Evolutionary conservation across 1,284 basidiomycete genomes (phyloP).

Genomic region (Mycena sp.): DNA sequence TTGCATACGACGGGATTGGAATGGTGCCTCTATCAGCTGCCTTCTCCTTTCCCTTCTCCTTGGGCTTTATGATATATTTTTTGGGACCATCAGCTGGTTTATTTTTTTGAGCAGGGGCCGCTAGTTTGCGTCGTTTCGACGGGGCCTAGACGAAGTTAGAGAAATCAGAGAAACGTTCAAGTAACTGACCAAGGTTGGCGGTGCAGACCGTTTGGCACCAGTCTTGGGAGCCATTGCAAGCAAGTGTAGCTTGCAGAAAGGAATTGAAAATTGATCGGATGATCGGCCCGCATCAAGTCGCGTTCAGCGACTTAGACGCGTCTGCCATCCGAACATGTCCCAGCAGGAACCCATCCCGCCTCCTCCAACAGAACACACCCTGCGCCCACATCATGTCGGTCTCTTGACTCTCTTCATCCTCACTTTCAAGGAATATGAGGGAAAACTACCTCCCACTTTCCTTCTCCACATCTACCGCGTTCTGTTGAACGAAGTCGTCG

Average conservation of each 20-base stretch:
- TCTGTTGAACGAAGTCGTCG: constrained; percentile 70
- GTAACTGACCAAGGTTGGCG: constrained; percentile 20
- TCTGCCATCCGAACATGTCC: background rate
- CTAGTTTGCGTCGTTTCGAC: constrained; percentile 61
- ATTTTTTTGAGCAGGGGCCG: constrained; percentile 39
- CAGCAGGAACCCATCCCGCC: constrained; percentile 6
- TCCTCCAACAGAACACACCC: constrained; percentile 69
- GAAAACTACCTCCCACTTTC: constrained; percentile 65
- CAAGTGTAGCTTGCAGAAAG: background rate
- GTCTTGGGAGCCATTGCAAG: constrained; percentile 24
- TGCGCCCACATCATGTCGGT: constrained; percentile 80
- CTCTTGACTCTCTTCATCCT: constrained; percentile 71
- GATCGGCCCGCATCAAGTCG: background rate
- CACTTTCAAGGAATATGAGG: constrained; percentile 66
- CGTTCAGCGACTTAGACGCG: constrained; percentile 5
- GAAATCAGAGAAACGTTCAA: background rate
- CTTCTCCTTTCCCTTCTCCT: constrained; percentile 65
- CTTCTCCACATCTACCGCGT: constrained; percentile 71
- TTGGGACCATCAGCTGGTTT: constrained; percentile 38
- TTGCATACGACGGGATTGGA: constrained; percentile 63
- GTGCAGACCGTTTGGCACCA: constrained; percentile 30
- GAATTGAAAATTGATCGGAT: constrained; percentile 5
- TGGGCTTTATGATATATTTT: constrained; percentile 47
- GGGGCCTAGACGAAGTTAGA: constrained; percentile 37
- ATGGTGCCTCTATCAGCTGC: constrained; percentile 70